Conservation (phyloP, 2,329 filamentous ascomycete genomes). For the Cladosporium velox region DNA sequence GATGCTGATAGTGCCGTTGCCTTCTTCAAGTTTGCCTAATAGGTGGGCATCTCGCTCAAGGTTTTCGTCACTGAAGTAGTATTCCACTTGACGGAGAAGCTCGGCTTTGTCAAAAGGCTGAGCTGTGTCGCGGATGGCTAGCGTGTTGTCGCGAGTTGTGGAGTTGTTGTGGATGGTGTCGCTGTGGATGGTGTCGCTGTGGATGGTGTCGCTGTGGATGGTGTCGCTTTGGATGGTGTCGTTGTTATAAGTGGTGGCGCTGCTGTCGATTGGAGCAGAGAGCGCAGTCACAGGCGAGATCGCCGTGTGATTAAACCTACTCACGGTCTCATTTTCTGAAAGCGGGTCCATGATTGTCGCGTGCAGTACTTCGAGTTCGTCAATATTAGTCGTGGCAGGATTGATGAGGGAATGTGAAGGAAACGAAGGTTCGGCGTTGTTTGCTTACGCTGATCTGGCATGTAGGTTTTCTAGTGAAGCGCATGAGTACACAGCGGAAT, state of each 20-base stretch:
- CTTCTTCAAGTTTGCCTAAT: constrained; percentile 41
- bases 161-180: too few species aligned
- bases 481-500: neutral
- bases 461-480: neutral
- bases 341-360: neutral
- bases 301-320: neutral
- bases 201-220: neutral
- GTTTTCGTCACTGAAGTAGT: constrained; percentile 54
- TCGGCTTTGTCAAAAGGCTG: constrained; percentile 7
- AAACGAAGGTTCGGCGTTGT: neutral
- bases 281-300: neutral
- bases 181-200: neutral
- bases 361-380: neutral
- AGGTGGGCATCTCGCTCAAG: constrained; percentile 46
- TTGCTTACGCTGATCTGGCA: neutral
- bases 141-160: neutral
- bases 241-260: neutral
- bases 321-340: neutral
- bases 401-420: neutral
- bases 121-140: neutral
- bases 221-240: neutral
- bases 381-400: neutral
- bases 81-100: constrained; percentile 47
- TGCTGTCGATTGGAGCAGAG: neutral
- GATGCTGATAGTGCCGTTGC: constrained; percentile 47